A percentile compares a stretch with the other conserved stretches of the same genome.
Evolutionary conservation across 1,139 yeast genomes (phyloP).

Genomic region (Candida dubliniensis): DNA sequence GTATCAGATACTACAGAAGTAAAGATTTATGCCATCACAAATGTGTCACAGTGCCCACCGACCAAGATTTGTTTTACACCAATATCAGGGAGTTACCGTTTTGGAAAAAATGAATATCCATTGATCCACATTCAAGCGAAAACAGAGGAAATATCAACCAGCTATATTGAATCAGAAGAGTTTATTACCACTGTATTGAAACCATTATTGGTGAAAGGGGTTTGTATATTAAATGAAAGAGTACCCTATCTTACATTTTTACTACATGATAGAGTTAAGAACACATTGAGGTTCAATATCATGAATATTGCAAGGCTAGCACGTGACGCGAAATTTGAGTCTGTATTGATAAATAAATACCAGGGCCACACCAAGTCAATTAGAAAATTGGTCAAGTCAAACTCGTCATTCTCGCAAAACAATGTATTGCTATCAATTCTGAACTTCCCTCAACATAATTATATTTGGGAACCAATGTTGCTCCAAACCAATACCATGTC

Average conservation of each 20-base stretch:
- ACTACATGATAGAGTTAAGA: conserved; percentile 41
- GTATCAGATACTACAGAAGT: conserved; percentile 46
- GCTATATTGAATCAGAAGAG: conserved; percentile 15
- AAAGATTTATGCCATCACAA: conserved; percentile 49
- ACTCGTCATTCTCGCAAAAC: conserved; percentile 24
- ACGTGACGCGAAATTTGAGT: conserved; percentile 14
- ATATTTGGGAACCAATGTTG: conserved; percentile 59
- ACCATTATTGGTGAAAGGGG: conserved; percentile 28
- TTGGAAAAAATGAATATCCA: conserved; percentile 19
- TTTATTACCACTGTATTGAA: conserved; percentile 17
- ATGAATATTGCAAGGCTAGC: conserved; percentile 19
- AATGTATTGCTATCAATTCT: conserved; percentile 39
- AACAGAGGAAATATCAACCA: conserved; percentile 6
- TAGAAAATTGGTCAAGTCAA: conserved; percentile 61
- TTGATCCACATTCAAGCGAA: conserved; percentile 1
- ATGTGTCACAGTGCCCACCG: conserved; percentile 52
- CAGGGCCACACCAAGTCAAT: conserved; percentile 89
- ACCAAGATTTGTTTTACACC: conserved; percentile 29
- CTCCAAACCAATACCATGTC: conserved; percentile 28
- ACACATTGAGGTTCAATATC: conserved; percentile 32
- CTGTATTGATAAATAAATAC: conserved; percentile 45
- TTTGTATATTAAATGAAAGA: conserved; percentile 17
- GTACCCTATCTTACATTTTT: conserved; percentile 23
- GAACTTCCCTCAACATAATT: conserved; percentile 54
- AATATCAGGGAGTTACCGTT: conserved; percentile 12